Conservation (phyloP, 2,329 filamentous ascomycete species). For the Monilinia polystroma region DNA sequence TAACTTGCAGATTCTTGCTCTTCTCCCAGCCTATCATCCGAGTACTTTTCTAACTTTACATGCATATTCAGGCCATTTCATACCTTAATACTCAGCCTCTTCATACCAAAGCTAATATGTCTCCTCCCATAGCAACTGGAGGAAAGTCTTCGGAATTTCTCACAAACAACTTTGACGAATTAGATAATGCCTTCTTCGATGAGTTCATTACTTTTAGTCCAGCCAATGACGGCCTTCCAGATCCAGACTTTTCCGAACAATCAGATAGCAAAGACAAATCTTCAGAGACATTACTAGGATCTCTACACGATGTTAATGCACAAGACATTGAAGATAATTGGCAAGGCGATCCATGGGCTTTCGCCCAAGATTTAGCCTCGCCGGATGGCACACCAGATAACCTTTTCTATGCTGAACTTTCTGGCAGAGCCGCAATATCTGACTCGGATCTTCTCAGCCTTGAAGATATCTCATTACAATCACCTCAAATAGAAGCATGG, state of each 20-base stretch:
- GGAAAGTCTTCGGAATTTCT: conserved; percentile 54
- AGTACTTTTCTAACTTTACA: conserved; percentile 22
- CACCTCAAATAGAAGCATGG: conserved; percentile 30
- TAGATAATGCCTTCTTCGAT: conserved; percentile 62
- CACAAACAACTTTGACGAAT: conserved; percentile 48
- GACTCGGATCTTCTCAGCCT: conserved; percentile 39
- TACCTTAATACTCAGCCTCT: conserved; percentile 21
- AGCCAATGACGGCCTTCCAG: conserved; percentile 49
- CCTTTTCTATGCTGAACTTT: conserved; percentile 34
- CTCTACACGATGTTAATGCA: conserved; percentile 27
- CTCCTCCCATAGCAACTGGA: conserved; percentile 33
- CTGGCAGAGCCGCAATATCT: conserved; percentile 38
- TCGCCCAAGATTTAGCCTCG: conserved; percentile 28
- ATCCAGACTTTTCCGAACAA: conserved; percentile 50
- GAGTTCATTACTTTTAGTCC: conserved; percentile 60
- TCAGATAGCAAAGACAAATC: conserved; percentile 44
- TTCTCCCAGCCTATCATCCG: conserved; percentile 20
- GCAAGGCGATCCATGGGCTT: conserved; percentile 29
- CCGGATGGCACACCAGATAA: conserved; percentile 24
- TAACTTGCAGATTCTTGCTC: conserved; percentile 26
- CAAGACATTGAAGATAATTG: conserved; percentile 24
- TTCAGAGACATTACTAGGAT: conserved; percentile 28
- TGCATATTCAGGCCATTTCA: conserved; percentile 22
- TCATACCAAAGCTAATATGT: conserved; percentile 30
- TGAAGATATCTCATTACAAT: conserved; percentile 35